Evolutionary conservation across 2,329 filamentous ascomycete species (phyloP).

Genomic region (Aspergillus floridensis): DNA sequence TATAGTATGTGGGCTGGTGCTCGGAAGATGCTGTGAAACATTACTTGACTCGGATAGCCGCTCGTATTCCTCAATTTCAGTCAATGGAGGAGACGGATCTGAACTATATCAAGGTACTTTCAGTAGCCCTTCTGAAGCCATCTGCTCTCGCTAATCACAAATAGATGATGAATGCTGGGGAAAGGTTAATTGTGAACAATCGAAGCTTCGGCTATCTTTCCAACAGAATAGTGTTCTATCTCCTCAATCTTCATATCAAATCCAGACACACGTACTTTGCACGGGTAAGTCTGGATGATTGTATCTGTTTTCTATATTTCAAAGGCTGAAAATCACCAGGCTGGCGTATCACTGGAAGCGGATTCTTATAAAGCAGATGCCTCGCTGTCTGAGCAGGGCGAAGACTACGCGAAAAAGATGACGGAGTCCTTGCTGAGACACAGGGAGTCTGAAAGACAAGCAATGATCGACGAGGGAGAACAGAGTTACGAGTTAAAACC

Average conservation of each 20-base stretch:
- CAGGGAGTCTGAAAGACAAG: slow-evolving; percentile 74
- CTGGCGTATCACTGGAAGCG: slow-evolving; percentile 81
- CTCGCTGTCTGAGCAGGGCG: slow-evolving; percentile 74
- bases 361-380: slow-evolving; percentile 92
- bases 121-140: not conserved
- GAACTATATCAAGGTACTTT: slow-evolving; percentile 78
- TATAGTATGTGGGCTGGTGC: slow-evolving; percentile 82
- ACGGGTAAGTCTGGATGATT: slow-evolving; percentile 48
- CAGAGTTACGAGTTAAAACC: slow-evolving; percentile 69
- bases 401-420: slow-evolving; percentile 81
- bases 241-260: slow-evolving; percentile 97
- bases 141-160: slow-evolving; percentile 14
- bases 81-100: slow-evolving; percentile 92
- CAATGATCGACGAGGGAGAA: slow-evolving; percentile 66
- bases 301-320: not conserved
- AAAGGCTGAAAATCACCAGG: slow-evolving; percentile 33
- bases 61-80: slow-evolving; percentile 92
- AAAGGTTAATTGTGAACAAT: slow-evolving; percentile 93
- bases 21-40: slow-evolving; percentile 88
- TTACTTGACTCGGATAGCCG: slow-evolving; percentile 84
- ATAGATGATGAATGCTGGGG: slow-evolving; percentile 92
- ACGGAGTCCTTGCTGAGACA: slow-evolving; percentile 78
- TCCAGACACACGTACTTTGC: slow-evolving; percentile 90
- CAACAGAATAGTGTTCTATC: slow-evolving; percentile 95
- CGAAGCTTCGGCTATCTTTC: slow-evolving; percentile 95